Percentiles rank a stretch among this genome's conserved stretches.
Conservation (phyloP, 306 rosid species). For the Lathyrus tuberosus region DNA sequence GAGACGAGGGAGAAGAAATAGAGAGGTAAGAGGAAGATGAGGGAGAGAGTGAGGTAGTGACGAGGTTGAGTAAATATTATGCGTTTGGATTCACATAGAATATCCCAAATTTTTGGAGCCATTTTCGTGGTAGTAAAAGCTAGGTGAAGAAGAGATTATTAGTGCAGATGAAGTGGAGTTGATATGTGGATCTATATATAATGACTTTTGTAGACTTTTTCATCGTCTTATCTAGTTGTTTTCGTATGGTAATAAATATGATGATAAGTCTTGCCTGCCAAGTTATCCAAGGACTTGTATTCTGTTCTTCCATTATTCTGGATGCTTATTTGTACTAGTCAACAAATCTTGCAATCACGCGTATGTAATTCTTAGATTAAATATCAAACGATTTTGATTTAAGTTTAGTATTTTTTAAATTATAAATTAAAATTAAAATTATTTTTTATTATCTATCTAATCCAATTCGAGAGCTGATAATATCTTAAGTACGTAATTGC, state of each 20-base stretch:
- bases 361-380: too few relatives aligned
- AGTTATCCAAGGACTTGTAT: too few relatives aligned
- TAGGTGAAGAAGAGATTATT: background rate
- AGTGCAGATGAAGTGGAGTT: background rate
- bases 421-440: too few relatives aligned
- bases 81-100: conserved; percentile 50
- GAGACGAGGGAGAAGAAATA: conserved; percentile 47
- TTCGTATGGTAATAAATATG: background rate
- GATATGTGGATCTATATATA: background rate
- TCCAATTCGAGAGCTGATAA: too few relatives aligned
- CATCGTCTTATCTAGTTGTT: background rate
- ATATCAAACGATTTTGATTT: too few relatives aligned
- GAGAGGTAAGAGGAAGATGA: conserved; percentile 68
- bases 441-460: too few relatives aligned
- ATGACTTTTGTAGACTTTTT: background rate
- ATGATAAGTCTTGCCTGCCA: background rate
- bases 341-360: too few relatives aligned
- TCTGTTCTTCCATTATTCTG: too few relatives aligned
- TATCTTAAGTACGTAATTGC: too few relatives aligned
- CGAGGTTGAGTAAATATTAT: conserved; percentile 56
- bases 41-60: conserved; percentile 59
- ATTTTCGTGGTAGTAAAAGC: background rate
- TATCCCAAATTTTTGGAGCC: conserved; percentile 24
- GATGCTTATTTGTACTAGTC: too few relatives aligned
- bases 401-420: too few relatives aligned